Evolutionary conservation across 2,329 filamentous ascomycete genomes (phyloP).

Genomic region (Zymoseptoria pseudotritici): DNA sequence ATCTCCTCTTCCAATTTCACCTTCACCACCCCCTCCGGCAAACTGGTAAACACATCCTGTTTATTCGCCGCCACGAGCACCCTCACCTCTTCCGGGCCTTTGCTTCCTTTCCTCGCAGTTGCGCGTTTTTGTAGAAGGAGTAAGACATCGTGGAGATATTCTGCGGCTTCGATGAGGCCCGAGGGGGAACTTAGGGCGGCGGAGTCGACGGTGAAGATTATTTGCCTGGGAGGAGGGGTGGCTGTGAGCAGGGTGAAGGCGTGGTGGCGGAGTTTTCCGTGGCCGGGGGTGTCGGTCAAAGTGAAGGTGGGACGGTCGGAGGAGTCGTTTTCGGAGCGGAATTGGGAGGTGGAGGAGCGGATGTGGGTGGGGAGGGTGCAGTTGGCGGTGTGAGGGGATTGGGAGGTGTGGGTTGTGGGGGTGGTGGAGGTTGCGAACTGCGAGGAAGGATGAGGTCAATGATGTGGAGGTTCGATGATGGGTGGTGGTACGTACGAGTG

Average conservation of each 20-base stretch:
- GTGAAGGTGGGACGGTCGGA: constrained; percentile 59
- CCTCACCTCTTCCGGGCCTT: constrained; percentile 54
- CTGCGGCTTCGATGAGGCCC: constrained; percentile 63
- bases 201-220: constrained; percentile 87
- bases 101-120: constrained; percentile 49
- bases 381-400: constrained; percentile 50
- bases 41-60: constrained; percentile 85
- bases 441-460: not conserved
- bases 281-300: constrained; percentile 84
- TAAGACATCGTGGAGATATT: constrained; percentile 85
- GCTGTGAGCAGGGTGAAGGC: constrained; percentile 49
- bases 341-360: constrained; percentile 51
- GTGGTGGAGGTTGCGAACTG: constrained; percentile 50
- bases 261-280: constrained; percentile 80
- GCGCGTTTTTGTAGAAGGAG: constrained; percentile 70
- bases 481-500: constrained; percentile 48
- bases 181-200: constrained; percentile 31
- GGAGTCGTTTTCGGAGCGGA: constrained; percentile 59
- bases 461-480: not conserved
- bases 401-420: constrained; percentile 54
- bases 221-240: constrained; percentile 53
- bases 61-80: constrained; percentile 91
- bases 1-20: constrained; percentile 73
- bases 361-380: constrained; percentile 49
- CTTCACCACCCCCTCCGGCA: constrained; percentile 71